Base-by-base conservation (phyloP, 1,284 basidiomycete species). In the Pisolithus thermaeus region DNA sequence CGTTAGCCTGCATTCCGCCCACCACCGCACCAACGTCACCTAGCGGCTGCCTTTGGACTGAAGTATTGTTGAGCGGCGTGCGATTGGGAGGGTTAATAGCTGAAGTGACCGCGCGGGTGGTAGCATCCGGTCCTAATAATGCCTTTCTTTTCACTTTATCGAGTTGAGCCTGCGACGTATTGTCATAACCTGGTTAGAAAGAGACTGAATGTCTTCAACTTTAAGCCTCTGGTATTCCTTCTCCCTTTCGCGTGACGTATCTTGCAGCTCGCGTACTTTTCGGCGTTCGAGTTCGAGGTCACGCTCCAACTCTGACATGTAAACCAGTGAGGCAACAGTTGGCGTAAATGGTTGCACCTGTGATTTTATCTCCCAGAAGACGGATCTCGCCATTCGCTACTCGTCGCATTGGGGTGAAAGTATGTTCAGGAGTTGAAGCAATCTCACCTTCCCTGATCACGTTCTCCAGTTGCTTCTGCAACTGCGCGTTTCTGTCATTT, bases 171-270 rank as follows among this genome's bases (percentile, higher is more conserved):
- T 90, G 52, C n/a, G 22, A 30, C 12, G 25, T 23, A 18, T 30
- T 22, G 46, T 52, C 11, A 41, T 23, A 16, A n/a, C n/a, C 32
- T 28, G n/a, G 23, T 16, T n/a, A 22, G 12, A 35, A 41, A 11
- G 23, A 20, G 41, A 44, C 42, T 16, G 11, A 49, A 8, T 1
- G 37, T 44, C 55, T 61, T 27, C 12, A 43, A 81, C 90, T 74
- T 91, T 91, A 47, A 92, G 78, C 63, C 90, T 92, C 53, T 87
- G 84, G 61, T 92, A 92, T 58, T 92, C 90, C 60, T 87, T 90
- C 58, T 91, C 89, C 59, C 83, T 78, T 58, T 90, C 87, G 59
- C 81, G 78, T 5, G 84, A 74, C 1, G 78, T 70, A 38, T 92
- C 89, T 61, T 90, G 87, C 18, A 87, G 61, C 28, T 90, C 87